Conservation (phyloP, 2,329 filamentous ascomycete species). For the Pseudopyrenochaeta lycopersici region DNA sequence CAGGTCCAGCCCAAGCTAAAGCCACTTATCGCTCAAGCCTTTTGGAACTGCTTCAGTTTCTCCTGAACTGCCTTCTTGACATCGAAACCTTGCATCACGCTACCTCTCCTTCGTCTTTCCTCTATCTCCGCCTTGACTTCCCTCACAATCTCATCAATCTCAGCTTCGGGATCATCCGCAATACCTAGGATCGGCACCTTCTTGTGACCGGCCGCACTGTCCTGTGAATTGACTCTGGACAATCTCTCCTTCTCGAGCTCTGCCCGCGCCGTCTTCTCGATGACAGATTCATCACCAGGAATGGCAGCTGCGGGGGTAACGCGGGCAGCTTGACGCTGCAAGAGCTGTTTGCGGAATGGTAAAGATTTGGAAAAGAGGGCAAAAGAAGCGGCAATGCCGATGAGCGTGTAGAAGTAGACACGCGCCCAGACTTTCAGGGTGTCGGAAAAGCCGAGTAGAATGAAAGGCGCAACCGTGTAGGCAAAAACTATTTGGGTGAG, state of each 20-base stretch:
- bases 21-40: slow-evolving; percentile 3
- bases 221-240: slow-evolving; percentile 63
- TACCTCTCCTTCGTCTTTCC: slow-evolving; percentile 59
- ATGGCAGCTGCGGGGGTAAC: slow-evolving; percentile 22
- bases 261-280: slow-evolving; percentile 46
- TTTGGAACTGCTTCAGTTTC: slow-evolving; percentile 46
- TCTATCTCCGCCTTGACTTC: slow-evolving; percentile 80
- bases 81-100: slow-evolving; percentile 45
- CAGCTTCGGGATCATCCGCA: slow-evolving; percentile 76
- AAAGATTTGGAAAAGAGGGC: slow-evolving; percentile 83
- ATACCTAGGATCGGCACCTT: slow-evolving; percentile 77
- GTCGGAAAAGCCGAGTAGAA: slow-evolving; percentile 76
- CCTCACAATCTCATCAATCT: slow-evolving; percentile 79
- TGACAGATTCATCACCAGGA: slow-evolving; percentile 32
- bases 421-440: slow-evolving; percentile 81
- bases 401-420: slow-evolving; percentile 86
- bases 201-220: slow-evolving; percentile 56
- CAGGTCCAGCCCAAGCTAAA: not conserved
- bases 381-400: slow-evolving; percentile 71
- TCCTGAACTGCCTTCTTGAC: slow-evolving; percentile 47
- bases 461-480: slow-evolving; percentile 85
- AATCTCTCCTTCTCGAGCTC: slow-evolving; percentile 48
- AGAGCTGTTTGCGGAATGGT: slow-evolving; percentile 62
- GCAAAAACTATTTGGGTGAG: slow-evolving; percentile 83
- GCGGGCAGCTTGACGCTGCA: slow-evolving; percentile 42